These are phyloP conservation scores for Patellifolia procumbens DNA, from an alignment of 179 eudicot genomes.

Conservation along the genomic window DNA sequence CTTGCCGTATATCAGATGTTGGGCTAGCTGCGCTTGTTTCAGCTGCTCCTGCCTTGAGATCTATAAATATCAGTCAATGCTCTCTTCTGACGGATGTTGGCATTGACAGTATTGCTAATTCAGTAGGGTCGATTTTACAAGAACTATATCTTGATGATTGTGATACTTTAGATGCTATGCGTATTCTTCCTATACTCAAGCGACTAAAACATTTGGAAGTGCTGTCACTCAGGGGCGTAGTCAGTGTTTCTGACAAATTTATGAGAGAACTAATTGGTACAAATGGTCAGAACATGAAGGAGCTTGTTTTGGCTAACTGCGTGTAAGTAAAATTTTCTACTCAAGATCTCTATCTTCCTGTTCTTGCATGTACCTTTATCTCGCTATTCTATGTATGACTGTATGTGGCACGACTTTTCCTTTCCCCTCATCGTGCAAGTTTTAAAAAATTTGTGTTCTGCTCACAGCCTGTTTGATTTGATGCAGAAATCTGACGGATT, in stretches of 20 bases:
- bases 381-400: too few relatives aligned
- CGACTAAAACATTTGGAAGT: slow-evolving; percentile 60
- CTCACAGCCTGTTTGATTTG: background rate
- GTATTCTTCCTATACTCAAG: slow-evolving; percentile 64
- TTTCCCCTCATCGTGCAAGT: background rate
- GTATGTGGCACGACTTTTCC: too few relatives aligned
- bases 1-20: slow-evolving; percentile 82
- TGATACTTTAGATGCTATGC: slow-evolving; percentile 54
- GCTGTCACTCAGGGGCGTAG: slow-evolving; percentile 61
- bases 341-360: background rate
- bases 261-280: slow-evolving; percentile 41
- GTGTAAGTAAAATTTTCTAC: slow-evolving; percentile 42
- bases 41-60: slow-evolving; percentile 68
- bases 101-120: slow-evolving; percentile 52
- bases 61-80: slow-evolving; percentile 82
- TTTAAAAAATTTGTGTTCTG: background rate
- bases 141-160: slow-evolving; percentile 84
- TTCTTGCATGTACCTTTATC: background rate
- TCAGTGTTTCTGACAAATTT: slow-evolving; percentile 65
- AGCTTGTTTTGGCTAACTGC: slow-evolving; percentile 69
- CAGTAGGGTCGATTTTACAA: slow-evolving; percentile 56
- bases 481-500: slow-evolving; percentile 78
- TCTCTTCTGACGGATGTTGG: slow-evolving; percentile 71
- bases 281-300: slow-evolving; percentile 68
- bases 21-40: slow-evolving; percentile 63